These are phyloP conservation scores for Zelonia costaricensis DNA, from an alignment of 208 protist species.

Conservation along the genomic window DNA sequence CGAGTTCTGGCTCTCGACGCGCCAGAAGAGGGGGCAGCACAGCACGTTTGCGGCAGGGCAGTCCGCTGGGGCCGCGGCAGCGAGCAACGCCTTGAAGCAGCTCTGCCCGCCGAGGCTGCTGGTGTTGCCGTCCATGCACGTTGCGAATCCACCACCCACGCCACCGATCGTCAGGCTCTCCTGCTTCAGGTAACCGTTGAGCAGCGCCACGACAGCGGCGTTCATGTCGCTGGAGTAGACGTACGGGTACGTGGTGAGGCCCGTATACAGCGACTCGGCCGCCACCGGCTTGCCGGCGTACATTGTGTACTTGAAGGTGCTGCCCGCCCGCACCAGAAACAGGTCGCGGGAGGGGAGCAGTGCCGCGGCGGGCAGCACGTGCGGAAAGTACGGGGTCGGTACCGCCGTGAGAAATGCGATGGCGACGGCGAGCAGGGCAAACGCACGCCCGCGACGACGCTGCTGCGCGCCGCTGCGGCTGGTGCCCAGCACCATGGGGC, in stretches of 20 bases:
- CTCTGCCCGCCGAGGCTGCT: background rate
- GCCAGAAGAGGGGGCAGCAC: slow-evolving; percentile 35
- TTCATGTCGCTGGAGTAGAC: slow-evolving; percentile 20
- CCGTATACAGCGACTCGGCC: slow-evolving; percentile 6
- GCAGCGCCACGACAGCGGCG: slow-evolving; percentile 9
- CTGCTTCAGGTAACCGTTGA: background rate
- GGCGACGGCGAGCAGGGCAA: background rate
- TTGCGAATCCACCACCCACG: slow-evolving; percentile 10
- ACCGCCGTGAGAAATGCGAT: background rate
- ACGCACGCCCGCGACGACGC: background rate
- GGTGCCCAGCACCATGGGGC: background rate
- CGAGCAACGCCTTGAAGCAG: slow-evolving; percentile 29
- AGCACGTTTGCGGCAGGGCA: slow-evolving; percentile 21
- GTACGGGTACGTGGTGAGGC: slow-evolving; percentile 19
- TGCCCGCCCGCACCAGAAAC: slow-evolving; percentile 3
- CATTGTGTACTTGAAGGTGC: slow-evolving; percentile 28
- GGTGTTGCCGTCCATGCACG: slow-evolving; percentile 12
- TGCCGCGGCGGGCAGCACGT: background rate
- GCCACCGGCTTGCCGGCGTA: slow-evolving; percentile 18
- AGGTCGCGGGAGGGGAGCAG: background rate
- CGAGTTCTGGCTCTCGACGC: background rate
- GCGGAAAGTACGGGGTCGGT: background rate
- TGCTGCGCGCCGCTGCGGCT: background rate
- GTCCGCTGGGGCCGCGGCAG: slow-evolving; percentile 10
- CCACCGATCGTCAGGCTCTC: background rate